These are phyloP conservation scores for Populus euphratica DNA, from an alignment of 345 rosid genomes.

Conservation along the genomic window DNA sequence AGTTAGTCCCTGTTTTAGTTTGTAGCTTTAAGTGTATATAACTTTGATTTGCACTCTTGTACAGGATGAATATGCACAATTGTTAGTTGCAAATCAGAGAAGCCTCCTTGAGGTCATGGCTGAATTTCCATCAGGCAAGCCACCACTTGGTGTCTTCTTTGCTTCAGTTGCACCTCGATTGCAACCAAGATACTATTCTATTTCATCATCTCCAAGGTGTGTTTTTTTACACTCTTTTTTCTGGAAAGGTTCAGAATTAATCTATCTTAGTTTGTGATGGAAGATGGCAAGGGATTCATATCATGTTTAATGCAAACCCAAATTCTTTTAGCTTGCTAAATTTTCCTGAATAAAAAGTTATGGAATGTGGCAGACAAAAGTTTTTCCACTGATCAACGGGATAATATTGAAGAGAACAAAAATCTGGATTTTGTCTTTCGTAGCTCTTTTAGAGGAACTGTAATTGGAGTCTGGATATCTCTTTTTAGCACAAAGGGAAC, in stretches of 20 bases:
- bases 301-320: neutral
- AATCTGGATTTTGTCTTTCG: neutral
- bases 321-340: neutral
- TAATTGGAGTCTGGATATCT: neutral
- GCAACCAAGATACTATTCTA: constrained; percentile 90
- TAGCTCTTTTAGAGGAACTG: neutral
- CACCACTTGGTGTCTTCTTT: constrained; percentile 93
- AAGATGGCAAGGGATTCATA: neutral
- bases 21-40: constrained; percentile 5
- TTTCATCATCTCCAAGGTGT: constrained; percentile 96
- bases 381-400: neutral
- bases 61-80: constrained; percentile 89
- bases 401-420: neutral
- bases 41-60: neutral
- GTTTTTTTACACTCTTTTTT: neutral
- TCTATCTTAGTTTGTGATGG: neutral
- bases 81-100: constrained; percentile 82
- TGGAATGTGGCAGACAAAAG: neutral
- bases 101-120: constrained; percentile 96
- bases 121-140: constrained; percentile 81
- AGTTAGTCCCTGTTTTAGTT: neutral
- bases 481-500: neutral
- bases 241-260: neutral
- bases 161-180: constrained; percentile 85
- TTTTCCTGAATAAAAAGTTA: neutral